Base-by-base conservation (phyloP, 2,329 filamentous ascomycete genomes). In the Hymenoscyphus fraxineus region DNA sequence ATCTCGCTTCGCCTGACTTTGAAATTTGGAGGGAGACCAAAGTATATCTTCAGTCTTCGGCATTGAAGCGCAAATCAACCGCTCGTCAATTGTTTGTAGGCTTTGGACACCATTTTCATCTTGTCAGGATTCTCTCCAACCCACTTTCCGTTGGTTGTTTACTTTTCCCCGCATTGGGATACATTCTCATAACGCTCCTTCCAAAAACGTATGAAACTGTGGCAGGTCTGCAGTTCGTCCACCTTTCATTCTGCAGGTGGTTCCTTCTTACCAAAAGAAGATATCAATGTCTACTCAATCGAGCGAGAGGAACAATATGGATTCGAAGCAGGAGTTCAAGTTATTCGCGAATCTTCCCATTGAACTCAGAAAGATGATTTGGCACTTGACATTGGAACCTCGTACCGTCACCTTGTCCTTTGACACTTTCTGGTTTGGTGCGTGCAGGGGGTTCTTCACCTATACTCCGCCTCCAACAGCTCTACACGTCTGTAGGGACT, bases 301-400 rank as follows among this genome's bases (percentile, higher is more conserved):
- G 44, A 7, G 15, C 41, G n/a, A n/a, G 22, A 51, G 3, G 22
- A 10, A 47, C 39, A 59, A 27, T 38, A 16, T 57, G 44, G 58
- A 44, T 56, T 38, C 35, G 35, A 56, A 51, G 35, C 57, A 12
- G 9, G 35, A 47, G 6, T 69, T 70, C 56, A 40, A 54, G 4
- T 5, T 44, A 6, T 71, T 71, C 22, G 16, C 35, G 15, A 60
- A 63, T 6, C 64, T 71, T 27, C 71, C 71, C 13, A 59, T 51
- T 13, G 71, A 73, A 41, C 57, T 71, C 7, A 65, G 66, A 7
- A 19, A 22, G 1, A 67, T 62, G 6, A 69, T 70, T 10, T 73
- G 68, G 68, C 35, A 64, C 0, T 39, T 67, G 2, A 63, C 66
- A 10, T 58, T 71, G 6, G 9, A 56, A n/a, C 61, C 66, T 16